Percentiles rank a stretch among this genome's conserved stretches.
Evolutionary conservation across 2,329 filamentous ascomycete genomes (phyloP).

Genomic region (Calonectria fujianensis): DNA sequence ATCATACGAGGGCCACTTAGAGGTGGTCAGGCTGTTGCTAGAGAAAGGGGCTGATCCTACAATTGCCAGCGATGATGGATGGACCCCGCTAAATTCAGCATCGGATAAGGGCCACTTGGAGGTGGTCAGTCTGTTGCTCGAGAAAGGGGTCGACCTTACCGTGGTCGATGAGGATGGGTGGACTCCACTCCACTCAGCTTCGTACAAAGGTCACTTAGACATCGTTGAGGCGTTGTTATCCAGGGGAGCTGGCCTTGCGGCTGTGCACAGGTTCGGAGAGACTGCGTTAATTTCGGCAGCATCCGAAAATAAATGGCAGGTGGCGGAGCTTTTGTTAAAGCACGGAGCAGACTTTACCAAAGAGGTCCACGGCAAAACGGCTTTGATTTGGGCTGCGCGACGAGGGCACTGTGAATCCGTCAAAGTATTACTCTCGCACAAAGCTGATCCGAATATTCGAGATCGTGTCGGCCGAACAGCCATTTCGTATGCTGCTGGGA

Average conservation of each 20-base stretch:
- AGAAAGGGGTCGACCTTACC: neutral
- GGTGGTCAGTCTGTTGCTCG: neutral
- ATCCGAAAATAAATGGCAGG: neutral
- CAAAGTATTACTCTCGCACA: neutral
- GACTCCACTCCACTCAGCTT: neutral
- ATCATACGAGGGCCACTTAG: neutral
- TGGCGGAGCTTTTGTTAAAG: neutral
- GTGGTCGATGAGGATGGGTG: neutral
- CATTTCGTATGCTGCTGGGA: neutral
- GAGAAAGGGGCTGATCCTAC: neutral
- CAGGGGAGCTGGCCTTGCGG: too few species aligned
- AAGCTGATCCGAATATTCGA: neutral
- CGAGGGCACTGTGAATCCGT: neutral
- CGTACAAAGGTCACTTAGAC: neutral
- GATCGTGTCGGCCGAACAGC: neutral
- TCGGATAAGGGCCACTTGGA: neutral
- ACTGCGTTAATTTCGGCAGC: neutral
- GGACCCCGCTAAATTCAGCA: neutral
- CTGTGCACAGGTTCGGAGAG: too few species aligned
- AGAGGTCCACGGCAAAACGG: neutral
- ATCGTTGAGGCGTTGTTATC: neutral
- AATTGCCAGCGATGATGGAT: neutral
- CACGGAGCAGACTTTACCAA: neutral
- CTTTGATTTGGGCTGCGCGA: neutral
- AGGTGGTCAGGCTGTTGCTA: neutral